These are phyloP conservation scores for Cyberlindnera mississippiensis DNA, from an alignment of 805 yeast genomes.

Conservation along the genomic window DNA sequence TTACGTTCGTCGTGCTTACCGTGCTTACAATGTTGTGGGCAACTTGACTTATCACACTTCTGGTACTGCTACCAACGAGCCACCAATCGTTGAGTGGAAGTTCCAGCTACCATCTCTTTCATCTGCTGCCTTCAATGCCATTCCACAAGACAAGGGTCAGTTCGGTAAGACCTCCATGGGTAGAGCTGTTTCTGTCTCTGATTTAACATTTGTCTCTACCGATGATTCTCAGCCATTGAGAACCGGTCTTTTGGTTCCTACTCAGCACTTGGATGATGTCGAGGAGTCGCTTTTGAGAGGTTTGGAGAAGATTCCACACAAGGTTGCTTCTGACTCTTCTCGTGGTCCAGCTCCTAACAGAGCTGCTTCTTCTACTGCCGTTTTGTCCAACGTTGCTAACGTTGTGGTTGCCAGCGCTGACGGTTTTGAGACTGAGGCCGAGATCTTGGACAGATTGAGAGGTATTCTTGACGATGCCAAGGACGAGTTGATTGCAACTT, in stretches of 20 bases:
- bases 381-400: constrained; percentile 76
- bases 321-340: constrained; percentile 30
- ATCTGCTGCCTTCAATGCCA: constrained; percentile 71
- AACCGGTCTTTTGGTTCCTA: constrained; percentile 80
- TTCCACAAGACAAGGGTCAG: constrained; percentile 46
- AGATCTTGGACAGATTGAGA: constrained; percentile 56
- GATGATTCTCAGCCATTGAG: constrained; percentile 64
- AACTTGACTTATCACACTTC: constrained; percentile 62
- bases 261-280: constrained; percentile 80
- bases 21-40: constrained; percentile 89
- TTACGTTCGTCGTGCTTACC: constrained; percentile 92
- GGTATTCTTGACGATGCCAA: constrained; percentile 64
- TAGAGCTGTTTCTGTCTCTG: constrained; percentile 91
- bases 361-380: constrained; percentile 29
- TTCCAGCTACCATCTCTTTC: constrained; percentile 77
- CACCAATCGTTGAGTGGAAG: constrained; percentile 81
- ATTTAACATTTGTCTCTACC: constrained; percentile 79
- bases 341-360: constrained; percentile 49
- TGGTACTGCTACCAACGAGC: constrained; percentile 28
- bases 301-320: constrained; percentile 59
- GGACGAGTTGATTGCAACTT: constrained; percentile 64
- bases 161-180: constrained; percentile 48
- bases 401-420: constrained; percentile 71
- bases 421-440: constrained; percentile 69
- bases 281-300: constrained; percentile 80